These are phyloP conservation scores for Cylindrotheca closterium DNA, from an alignment of 108 stramenopile genomes.

Conservation along the genomic window DNA sequence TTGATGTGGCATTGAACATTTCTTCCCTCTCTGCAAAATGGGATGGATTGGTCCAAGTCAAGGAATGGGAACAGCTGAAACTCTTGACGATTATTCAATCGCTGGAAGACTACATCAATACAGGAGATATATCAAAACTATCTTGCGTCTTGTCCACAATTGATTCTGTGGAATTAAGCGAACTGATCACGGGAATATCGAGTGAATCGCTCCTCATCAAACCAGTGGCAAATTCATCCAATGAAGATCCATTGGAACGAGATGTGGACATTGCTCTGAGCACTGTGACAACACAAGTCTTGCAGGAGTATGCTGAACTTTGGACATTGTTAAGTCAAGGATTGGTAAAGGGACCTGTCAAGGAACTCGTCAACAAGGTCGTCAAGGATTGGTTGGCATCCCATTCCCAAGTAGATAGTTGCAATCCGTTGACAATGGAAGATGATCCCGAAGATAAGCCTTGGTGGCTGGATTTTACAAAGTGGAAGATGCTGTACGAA, in stretches of 20 bases:
- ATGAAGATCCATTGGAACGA: conserved; percentile 34
- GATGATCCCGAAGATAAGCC: neutral
- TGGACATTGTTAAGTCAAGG: conserved; percentile 41
- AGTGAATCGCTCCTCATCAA: conserved; percentile 15
- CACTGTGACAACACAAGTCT: conserved; percentile 40
- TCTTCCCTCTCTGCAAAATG: conserved; percentile 30
- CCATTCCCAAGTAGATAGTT: conserved; percentile 8
- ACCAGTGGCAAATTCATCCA: neutral
- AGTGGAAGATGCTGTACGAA: conserved; percentile 21
- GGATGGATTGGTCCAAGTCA: conserved; percentile 22
- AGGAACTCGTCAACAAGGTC: conserved; percentile 25
- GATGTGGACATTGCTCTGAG: conserved; percentile 59
- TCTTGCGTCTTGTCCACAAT: conserved; percentile 25
- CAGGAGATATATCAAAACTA: conserved; percentile 1
- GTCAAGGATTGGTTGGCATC: conserved; percentile 26
- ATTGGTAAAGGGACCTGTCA: conserved; percentile 35
- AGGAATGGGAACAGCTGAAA: conserved; percentile 34
- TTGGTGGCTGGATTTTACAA: conserved; percentile 33
- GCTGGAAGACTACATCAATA: conserved; percentile 8
- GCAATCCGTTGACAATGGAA: no score
- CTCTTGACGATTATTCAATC: conserved; percentile 41
- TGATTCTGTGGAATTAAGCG: conserved; percentile 1
- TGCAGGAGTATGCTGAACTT: conserved; percentile 50
- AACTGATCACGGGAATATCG: conserved; percentile 6
- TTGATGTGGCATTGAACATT: conserved; percentile 46